Base-by-base conservation (phyloP, 164 flowering plant species). In the Chimonanthus praecox region DNA sequence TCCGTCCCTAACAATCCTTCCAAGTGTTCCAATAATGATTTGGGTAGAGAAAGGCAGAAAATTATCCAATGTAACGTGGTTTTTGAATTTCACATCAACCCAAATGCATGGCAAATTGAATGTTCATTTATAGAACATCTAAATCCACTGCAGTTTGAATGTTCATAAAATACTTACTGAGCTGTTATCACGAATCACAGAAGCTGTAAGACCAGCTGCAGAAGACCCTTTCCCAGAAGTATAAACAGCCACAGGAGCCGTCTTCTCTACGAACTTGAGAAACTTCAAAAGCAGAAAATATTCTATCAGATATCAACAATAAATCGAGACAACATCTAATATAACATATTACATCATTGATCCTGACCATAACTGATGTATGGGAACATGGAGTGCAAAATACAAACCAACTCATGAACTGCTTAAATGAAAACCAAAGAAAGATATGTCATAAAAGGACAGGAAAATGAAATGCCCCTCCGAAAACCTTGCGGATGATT, bases 201-300 rank as follows among this genome's bases (percentile, higher is more conserved):
- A 96, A 83, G 98, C 99, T 70, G 99, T 96, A 67, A 96, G 94
- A 79, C 99, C 99, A 83, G 98, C 99, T 74, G 99, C 99, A 73
- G 98, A 96, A 71, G 99, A 96, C 33, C 99, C 99, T 85, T 96
- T 96, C 51, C 99, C 98, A 16, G 99, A 96, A 58, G 99, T 96
- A 81, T 96, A 96, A 68, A 96, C 93, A 76, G 99, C 98, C 6
- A 96, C 71, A 43, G 99, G 99, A 71, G 99, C 98, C 7, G 99
- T 96, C 89, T 96, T 96, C 88, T 96, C 99, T 47, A 96, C 99
- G 82, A 96, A 96, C 88, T 96, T 96, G 74, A 96, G 97, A 84
- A 96, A 96, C 99, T 95, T 47, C 78, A 87, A 6, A 75, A 75
- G 45, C 9, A 66, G 45, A 33, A 61, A 43, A 51, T 47, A 76